A percentile compares a stretch with the other conserved stretches of the same genome.
phyloP scores from a whole-genome alignment of 495 filamentous ascomycete species.

The Penicillium lagena region DNA sequence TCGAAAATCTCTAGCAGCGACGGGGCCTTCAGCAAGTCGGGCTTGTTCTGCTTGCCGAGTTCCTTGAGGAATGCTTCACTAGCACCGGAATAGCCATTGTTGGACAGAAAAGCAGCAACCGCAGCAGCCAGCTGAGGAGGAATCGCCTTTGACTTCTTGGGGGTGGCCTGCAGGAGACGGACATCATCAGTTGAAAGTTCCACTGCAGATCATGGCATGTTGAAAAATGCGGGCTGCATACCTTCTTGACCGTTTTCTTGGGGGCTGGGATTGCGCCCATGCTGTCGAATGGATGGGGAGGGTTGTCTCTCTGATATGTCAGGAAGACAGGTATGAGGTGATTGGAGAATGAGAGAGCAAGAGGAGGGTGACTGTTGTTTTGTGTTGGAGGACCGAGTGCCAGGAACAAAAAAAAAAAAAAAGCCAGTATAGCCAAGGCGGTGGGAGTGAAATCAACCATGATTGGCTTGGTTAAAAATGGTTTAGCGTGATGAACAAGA shows the following conservation, averaged over 20 bases:
- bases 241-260: conserved; percentile 32
- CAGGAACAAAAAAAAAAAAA: conserved; percentile 28
- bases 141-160: conserved; percentile 10
- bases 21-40: conserved; percentile 32
- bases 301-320: background rate
- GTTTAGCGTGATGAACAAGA: background rate
- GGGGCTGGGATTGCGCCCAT: conserved; percentile 31
- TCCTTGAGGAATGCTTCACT: conserved; percentile 56
- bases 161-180: conserved; percentile 6
- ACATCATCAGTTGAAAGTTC: conserved; percentile 5
- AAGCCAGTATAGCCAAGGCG: conserved; percentile 24
- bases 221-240: conserved; percentile 6
- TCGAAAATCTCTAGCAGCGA: conserved; percentile 45
- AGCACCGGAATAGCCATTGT: conserved; percentile 55
- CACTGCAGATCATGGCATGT: background rate
- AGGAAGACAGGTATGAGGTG: background rate
- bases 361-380: background rate
- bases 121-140: conserved; percentile 56
- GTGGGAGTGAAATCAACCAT: conserved; percentile 1
- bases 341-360: conserved; percentile 1
- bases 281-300: background rate
- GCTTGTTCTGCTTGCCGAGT: conserved; percentile 17
- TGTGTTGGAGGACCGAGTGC: background rate
- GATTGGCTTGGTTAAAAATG: conserved; percentile 13
- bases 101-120: conserved; percentile 60